Base-by-base conservation (phyloP, 352 stramenopile genomes). In the Globisporangium recalcitrans region DNA sequence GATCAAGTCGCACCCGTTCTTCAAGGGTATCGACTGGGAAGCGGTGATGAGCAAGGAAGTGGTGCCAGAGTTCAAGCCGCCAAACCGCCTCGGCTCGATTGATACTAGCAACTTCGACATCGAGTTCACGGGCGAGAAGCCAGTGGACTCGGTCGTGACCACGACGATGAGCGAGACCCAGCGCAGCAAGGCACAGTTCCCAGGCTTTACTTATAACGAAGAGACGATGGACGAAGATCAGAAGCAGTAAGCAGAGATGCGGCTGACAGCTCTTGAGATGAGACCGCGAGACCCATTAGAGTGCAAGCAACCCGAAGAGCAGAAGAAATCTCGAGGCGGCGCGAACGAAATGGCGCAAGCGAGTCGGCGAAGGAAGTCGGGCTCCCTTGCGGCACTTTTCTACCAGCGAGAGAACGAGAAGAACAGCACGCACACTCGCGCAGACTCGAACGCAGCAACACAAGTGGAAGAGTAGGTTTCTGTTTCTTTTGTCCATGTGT, bases 21-120 rank as follows among this genome's bases (percentile, higher is more conserved):
- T 98, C 73, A 91, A 87, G 52, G 87, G 82, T 29, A 88, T 98
- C 62, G 91, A 98, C 70, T 98, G 89, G 81, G 89, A 97, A 58
- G 80, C 79, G 27, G 82, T 98, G 26, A 75, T 93, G 57, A 75
- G 77, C 48, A 95, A 97, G 69, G 82, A 96, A 68, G 74, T 97
- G 48, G 73, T 86, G 56, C 90, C 93, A 0, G 89, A 97, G 69
- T 98, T 97, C 71, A 96, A 96, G 74, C 88, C 91, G 51, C 90
- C 88, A 42, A 91, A 92, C 74, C 78, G 81, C 51, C 77, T 94
- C 64, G 87, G 87, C 40, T 93, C 83, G 54, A 91, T 96, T 65
- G 93, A 98, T 75, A 97, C 91, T 58, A 93, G 86, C 75, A 98
- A 98, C 74, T 97, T 98, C 64, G 84, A 97, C 68, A 78, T 97